phyloP scores from a whole-genome alignment of 2,329 filamentous ascomycete genomes.

The Rasamsonia emersonii region DNA sequence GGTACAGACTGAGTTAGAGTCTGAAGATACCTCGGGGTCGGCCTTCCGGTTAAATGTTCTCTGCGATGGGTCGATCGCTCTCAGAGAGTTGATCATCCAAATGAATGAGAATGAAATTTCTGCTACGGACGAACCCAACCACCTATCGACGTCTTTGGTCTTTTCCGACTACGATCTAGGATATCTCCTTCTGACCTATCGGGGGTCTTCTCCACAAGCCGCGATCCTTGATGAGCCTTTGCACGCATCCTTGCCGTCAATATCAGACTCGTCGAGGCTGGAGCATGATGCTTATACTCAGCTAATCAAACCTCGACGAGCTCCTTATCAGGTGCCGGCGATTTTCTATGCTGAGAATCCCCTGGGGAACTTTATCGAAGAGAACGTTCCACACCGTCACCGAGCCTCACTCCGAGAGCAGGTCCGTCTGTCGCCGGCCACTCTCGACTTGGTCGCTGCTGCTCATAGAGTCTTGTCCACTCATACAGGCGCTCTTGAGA shows the following conservation, averaged over 20 bases:
- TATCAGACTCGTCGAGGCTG: constrained; percentile 17
- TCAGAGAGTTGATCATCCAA: constrained; percentile 41
- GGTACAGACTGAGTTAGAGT: constrained; percentile 48
- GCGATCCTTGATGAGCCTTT: constrained; percentile 44
- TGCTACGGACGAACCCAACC: constrained; percentile 17
- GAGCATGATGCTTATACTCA: constrained; percentile 16
- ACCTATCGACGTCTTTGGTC: constrained; percentile 42
- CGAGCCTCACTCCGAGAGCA: constrained; percentile 35
- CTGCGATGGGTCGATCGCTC: constrained; percentile 42
- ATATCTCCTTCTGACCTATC: constrained; percentile 47
- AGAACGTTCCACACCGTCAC: constrained; percentile 35
- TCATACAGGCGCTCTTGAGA: constrained; percentile 38
- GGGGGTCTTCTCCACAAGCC: constrained; percentile 41
- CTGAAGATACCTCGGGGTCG: constrained; percentile 43
- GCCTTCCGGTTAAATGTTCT: constrained; percentile 50
- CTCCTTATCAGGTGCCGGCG: constrained; percentile 35
- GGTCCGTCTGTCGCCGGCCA: constrained; percentile 40
- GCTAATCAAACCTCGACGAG: constrained; percentile 24
- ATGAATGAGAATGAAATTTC: constrained; percentile 20
- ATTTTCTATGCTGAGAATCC: constrained; percentile 32
- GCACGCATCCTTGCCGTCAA: constrained; percentile 19
- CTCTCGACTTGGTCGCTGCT: constrained; percentile 38
- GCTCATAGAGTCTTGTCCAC: constrained; percentile 39
- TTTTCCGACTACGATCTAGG: constrained; percentile 50
- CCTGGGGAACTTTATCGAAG: constrained; percentile 33